These are phyloP conservation scores for Fusarium setosum DNA, from an alignment of 2,329 filamentous ascomycete species.

Conservation along the genomic window DNA sequence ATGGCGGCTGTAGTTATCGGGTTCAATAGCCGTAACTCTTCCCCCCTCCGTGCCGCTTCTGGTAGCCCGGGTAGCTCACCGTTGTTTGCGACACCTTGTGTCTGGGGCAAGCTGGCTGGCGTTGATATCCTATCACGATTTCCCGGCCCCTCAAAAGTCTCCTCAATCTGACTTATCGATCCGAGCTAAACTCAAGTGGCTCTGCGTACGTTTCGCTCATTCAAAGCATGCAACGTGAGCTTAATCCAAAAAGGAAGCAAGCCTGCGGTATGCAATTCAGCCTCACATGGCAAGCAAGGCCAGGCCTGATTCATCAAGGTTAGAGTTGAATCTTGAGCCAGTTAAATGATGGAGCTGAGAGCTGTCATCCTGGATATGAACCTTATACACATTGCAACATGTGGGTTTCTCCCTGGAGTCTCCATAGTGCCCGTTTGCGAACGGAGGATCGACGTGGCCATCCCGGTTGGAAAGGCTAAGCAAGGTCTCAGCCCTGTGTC, in stretches of 20 bases:
- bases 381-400: not conserved
- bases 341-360: not conserved
- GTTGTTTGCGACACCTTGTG: not conserved
- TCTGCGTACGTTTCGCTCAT: not conserved
- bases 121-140: not conserved
- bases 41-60: not conserved
- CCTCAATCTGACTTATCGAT: not conserved
- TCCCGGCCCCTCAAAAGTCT: too few species aligned
- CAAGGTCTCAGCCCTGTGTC: constrained; percentile 22
- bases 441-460: not conserved
- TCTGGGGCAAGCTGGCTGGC: not conserved
- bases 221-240: not conserved
- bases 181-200: not conserved
- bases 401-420: not conserved
- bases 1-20: not conserved
- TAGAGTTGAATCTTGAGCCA: not conserved
- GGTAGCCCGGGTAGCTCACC: not conserved
- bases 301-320: not conserved
- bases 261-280: not conserved
- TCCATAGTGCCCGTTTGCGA: constrained; percentile 12
- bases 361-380: not conserved
- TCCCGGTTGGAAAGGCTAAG: not conserved
- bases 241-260: not conserved
- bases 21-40: not conserved
- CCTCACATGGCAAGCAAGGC: not conserved